A percentile compares a stretch with the other conserved stretches of the same genome.
Evolutionary conservation across 1,284 basidiomycete species (phyloP).

Genomic region (Boletus sp.): DNA sequence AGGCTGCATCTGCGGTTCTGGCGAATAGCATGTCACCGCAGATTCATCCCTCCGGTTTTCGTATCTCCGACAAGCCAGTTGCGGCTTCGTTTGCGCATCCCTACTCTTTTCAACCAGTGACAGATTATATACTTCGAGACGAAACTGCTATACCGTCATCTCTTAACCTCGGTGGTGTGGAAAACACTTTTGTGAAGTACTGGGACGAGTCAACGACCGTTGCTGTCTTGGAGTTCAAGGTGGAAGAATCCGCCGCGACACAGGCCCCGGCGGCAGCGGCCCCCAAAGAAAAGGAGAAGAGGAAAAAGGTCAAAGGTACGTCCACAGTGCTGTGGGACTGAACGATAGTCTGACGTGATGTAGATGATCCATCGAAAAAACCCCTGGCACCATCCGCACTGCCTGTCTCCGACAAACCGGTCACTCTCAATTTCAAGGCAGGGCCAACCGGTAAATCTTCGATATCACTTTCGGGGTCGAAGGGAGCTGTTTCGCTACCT

Average conservation of each 20-base stretch:
- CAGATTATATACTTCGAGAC: slow-evolving; percentile 71
- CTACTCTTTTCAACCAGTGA: slow-evolving; percentile 80
- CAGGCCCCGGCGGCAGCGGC: slow-evolving; percentile 25
- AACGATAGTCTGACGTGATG: slow-evolving; percentile 5
- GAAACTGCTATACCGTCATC: slow-evolving; percentile 73
- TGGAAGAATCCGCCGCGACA: slow-evolving; percentile 60
- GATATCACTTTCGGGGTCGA: slow-evolving; percentile 24
- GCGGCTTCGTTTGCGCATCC: slow-evolving; percentile 89
- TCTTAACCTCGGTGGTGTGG: slow-evolving; percentile 64
- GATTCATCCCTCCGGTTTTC: slow-evolving; percentile 85
- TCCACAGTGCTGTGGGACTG: slow-evolving; percentile 12
- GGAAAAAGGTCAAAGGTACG: slow-evolving; percentile 61
- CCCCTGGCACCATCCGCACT: slow-evolving; percentile 50
- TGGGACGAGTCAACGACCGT: slow-evolving; percentile 81
- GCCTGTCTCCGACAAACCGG: slow-evolving; percentile 76
- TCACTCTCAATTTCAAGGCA: slow-evolving; percentile 70
- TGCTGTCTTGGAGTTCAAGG: slow-evolving; percentile 77
- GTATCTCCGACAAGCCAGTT: slow-evolving; percentile 83
- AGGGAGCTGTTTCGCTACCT: slow-evolving; percentile 47
- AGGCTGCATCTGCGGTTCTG: slow-evolving; percentile 76
- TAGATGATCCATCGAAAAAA: slow-evolving; percentile 37
- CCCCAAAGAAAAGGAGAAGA: slow-evolving; percentile 63
- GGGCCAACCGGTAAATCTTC: slow-evolving; percentile 49
- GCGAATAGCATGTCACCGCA: slow-evolving; percentile 81
- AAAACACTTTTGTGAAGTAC: slow-evolving; percentile 75